Base-by-base conservation (phyloP, 768 basidiomycete genomes). In the Clitopilus hobsonii region DNA sequence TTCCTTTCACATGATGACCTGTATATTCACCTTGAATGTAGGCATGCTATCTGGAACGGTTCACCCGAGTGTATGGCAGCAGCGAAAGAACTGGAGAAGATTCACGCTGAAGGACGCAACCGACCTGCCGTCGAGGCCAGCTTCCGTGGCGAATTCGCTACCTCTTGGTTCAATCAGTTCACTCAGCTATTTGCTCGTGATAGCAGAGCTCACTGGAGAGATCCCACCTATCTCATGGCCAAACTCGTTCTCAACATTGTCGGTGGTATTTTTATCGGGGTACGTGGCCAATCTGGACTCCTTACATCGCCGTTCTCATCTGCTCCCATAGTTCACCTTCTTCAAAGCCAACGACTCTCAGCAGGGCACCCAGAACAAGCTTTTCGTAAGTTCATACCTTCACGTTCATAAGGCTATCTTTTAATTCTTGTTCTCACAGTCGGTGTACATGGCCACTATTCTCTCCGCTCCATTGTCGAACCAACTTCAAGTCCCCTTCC, bases 401-500 rank as follows among this genome's bases (percentile, higher is more conserved):
- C 59, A 30, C 54, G 20, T 25, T 49, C 3, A 23, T 10, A 45
- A n/a, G n/a, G n/a, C n/a, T n/a, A n/a, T n/a, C n/a, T n/a, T 11
- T 3, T 10, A 55, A 61, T n/a, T 55, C 22, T 49, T 23, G 32
- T 25, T 25, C 20, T 10, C 41, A 0, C 49, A 84, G 82, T 70
- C 82, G 0, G 76, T 84, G 18, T 85, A 79, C 62, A 83, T 86
- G 80, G 72, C 71, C 5, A 76, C 79, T 6, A 77, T 86, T 49
- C 53, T 74, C 57, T 70, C 71, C 32, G 81, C 77, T 2, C 81
- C 84, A 1, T 67, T 88, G 29, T 76, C 80, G 11, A 79, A 83
- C 54, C 87, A 89, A 63, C 72, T 88, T 0, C 85, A 86, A 58
- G 79, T 83, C 45, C 76, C 81, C 13, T 88, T 82, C 68, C 72